A percentile compares a stretch with the other conserved stretches of the same genome.
Evolutionary conservation across 208 protist genomes (phyloP).

Genomic region (Crithidia expoeki): DNA sequence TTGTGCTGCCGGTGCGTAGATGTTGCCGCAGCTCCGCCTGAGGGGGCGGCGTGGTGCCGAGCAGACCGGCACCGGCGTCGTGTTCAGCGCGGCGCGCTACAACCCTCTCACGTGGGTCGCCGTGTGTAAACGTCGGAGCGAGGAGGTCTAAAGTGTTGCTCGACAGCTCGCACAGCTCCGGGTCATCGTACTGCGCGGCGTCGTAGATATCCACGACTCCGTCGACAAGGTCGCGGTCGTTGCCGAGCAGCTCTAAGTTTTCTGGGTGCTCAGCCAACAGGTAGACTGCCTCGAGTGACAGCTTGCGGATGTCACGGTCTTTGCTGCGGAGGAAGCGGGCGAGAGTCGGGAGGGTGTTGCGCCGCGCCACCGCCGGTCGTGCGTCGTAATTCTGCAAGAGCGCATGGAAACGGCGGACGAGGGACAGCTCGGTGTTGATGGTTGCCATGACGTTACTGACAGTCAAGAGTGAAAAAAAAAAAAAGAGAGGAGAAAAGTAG

Average conservation of each 20-base stretch:
- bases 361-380: conserved; percentile 76
- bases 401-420: conserved; percentile 81
- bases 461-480: neutral
- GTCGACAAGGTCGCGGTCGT: conserved; percentile 51
- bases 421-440: conserved; percentile 72
- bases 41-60: neutral
- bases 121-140: conserved; percentile 41
- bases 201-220: conserved; percentile 74
- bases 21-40: neutral
- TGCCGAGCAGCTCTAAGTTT: conserved; percentile 75
- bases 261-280: conserved; percentile 87
- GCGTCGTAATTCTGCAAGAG: conserved; percentile 79
- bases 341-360: conserved; percentile 84
- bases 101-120: conserved; percentile 53
- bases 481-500: no score
- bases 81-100: conserved; percentile 30
- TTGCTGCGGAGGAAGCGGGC: conserved; percentile 82
- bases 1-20: conserved; percentile 25
- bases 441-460: conserved; percentile 47
- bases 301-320: conserved; percentile 76
- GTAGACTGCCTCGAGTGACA: conserved; percentile 68
- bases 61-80: conserved; percentile 14
- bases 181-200: conserved; percentile 77
- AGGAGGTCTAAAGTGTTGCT: conserved; percentile 56
- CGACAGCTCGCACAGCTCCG: conserved; percentile 67